Evolutionary conservation across 1,284 basidiomycete genomes (phyloP).

Genomic region (Ceratorhiza oryzae-sativae): DNA sequence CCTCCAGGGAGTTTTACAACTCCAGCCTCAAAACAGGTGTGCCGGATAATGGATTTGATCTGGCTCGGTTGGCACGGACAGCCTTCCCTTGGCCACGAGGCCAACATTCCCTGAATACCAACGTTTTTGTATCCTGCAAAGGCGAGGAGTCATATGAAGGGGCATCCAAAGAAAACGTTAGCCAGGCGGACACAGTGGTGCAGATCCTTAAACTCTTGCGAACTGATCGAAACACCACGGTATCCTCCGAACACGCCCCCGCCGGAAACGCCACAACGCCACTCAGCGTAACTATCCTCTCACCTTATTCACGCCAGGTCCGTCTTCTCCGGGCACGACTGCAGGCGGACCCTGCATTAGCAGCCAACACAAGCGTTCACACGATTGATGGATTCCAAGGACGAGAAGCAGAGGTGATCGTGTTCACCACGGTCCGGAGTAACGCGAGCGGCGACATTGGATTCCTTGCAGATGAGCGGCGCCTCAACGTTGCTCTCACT

Average conservation of each 20-base stretch:
- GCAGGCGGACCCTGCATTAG: constrained; percentile 52
- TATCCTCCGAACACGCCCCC: not conserved
- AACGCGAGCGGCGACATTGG: constrained; percentile 67
- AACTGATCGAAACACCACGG: constrained; percentile 42
- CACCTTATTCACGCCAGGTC: constrained; percentile 66
- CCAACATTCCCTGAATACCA: constrained; percentile 51
- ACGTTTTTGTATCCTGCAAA: constrained; percentile 64
- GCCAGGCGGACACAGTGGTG: constrained; percentile 61
- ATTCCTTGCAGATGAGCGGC: constrained; percentile 70
- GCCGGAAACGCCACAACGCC: constrained; percentile 12
- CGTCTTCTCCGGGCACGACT: constrained; percentile 41
- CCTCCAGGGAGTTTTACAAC: constrained; percentile 67
- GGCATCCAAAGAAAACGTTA: constrained; percentile 65
- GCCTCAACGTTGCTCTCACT: constrained; percentile 80
- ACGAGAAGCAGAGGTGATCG: constrained; percentile 72
- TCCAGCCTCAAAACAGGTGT: constrained; percentile 58
- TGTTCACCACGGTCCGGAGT: constrained; percentile 74
- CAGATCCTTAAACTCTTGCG: constrained; percentile 56
- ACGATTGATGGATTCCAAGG: constrained; percentile 81
- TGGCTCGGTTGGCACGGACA: constrained; percentile 55
- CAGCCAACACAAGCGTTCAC: constrained; percentile 56
- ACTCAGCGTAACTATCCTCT: constrained; percentile 61
- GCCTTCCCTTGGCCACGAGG: constrained; percentile 64
- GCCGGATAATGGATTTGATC: constrained; percentile 51
- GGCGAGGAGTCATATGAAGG: constrained; percentile 66